phyloP scores from a whole-genome alignment of 208 protist species.

The Leishmania turanica region DNA sequence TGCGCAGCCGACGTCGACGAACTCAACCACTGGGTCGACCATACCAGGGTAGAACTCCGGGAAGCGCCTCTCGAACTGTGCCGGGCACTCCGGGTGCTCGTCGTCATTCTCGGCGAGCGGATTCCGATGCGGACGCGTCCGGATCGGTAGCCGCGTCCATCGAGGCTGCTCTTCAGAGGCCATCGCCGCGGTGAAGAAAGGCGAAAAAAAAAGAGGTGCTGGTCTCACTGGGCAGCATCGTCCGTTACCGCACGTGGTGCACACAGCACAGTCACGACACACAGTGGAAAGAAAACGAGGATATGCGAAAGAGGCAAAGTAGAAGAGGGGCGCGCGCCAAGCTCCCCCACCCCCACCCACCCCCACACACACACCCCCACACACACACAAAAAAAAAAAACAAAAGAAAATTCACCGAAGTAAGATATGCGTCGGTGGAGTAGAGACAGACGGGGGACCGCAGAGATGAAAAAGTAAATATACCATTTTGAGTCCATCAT shows the following conservation, averaged over 20 bases:
- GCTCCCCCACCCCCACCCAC: neutral
- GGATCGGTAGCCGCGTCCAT: constrained; percentile 90
- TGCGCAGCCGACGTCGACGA: constrained; percentile 97
- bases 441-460: neutral
- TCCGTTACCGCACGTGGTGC: neutral
- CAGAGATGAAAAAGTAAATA: neutral
- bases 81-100: constrained; percentile 79
- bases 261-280: neutral
- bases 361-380: too few species aligned
- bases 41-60: constrained; percentile 45
- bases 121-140: constrained; percentile 92
- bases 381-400: neutral
- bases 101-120: constrained; percentile 92
- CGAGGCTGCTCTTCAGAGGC: constrained; percentile 39
- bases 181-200: constrained; percentile 2
- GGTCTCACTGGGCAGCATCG: neutral
- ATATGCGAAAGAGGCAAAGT: neutral
- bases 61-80: constrained; percentile 52
- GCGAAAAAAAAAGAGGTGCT: neutral
- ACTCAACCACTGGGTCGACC: constrained; percentile 56
- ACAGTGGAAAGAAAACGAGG: neutral
- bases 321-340: neutral
- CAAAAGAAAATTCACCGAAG: neutral
- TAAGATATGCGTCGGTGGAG: neutral
- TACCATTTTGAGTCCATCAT: neutral